Percentiles rank a stretch among this genome's conserved stretches.
These are phyloP conservation scores for Magnolia changhungtana DNA, from an alignment of 164 flowering plant genomes.

Conservation along the genomic window DNA sequence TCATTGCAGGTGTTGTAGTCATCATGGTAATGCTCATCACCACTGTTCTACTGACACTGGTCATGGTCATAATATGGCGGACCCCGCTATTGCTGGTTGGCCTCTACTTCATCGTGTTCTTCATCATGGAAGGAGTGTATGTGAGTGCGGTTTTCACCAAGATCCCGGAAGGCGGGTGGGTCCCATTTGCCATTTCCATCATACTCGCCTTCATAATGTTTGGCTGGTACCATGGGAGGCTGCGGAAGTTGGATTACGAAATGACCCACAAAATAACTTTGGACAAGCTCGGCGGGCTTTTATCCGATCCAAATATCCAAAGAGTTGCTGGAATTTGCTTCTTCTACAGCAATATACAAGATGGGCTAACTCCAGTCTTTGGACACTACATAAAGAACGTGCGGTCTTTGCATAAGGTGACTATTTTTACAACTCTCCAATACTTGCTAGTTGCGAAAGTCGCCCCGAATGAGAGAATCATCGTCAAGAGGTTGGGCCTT, in stretches of 20 bases:
- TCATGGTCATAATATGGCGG: constrained; percentile 82
- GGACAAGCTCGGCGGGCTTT: constrained; percentile 38
- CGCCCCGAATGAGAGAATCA: constrained; percentile 50
- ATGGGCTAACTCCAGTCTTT: constrained; percentile 69
- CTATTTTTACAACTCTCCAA: constrained; percentile 60
- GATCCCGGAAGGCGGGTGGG: constrained; percentile 79
- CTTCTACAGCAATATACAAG: constrained; percentile 69
- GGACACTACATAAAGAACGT: constrained; percentile 73
- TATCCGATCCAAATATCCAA: constrained; percentile 53
- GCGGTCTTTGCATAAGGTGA: constrained; percentile 65
- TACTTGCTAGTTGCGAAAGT: constrained; percentile 72
- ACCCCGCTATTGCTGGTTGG: constrained; percentile 44
- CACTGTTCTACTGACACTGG: constrained; percentile 60
- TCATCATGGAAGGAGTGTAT: constrained; percentile 65
- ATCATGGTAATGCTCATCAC: constrained; percentile 83
- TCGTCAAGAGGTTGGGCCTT: constrained; percentile 44
- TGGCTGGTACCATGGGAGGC: constrained; percentile 81
- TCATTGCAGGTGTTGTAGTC: constrained; percentile 73
- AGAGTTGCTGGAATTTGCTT: constrained; percentile 80
- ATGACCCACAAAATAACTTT: constrained; percentile 50
- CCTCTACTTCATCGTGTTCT: constrained; percentile 56
- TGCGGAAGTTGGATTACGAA: constrained; percentile 68
- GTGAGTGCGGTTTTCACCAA: constrained; percentile 72
- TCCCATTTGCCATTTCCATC: constrained; percentile 80
- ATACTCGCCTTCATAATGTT: constrained; percentile 78